These are phyloP conservation scores for Castanea mollissima DNA, from an alignment of 306 rosid species.

Conservation along the genomic window DNA sequence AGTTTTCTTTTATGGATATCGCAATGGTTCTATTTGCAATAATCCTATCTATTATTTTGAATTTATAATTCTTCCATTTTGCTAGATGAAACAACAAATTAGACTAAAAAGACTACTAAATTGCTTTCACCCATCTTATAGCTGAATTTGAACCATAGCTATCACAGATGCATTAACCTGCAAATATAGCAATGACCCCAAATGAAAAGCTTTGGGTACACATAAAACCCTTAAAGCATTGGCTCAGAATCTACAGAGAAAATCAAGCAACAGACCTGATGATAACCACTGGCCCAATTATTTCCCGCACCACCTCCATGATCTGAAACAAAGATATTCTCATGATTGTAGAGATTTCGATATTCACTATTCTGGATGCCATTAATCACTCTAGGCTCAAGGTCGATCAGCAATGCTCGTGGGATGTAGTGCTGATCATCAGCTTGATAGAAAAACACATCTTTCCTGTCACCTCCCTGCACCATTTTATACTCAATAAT, in stretches of 20 bases:
- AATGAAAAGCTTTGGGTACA: neutral
- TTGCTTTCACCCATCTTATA: neutral
- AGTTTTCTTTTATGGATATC: too few relatives aligned
- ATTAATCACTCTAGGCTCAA: conserved; percentile 95
- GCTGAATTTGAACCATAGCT: neutral
- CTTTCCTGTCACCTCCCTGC: conserved; percentile 97
- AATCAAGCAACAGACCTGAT: conserved; percentile 61
- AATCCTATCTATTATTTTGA: too few relatives aligned
- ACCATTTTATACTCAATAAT: conserved; percentile 28
- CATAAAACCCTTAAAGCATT: neutral
- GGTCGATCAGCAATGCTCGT: conserved; percentile 81
- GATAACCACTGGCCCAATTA: conserved; percentile 97
- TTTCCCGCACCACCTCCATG: conserved; percentile 99
- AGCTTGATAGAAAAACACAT: conserved; percentile 96
- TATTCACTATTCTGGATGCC: conserved; percentile 96
- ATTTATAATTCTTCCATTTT: too few relatives aligned
- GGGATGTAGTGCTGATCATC: conserved; percentile 99
- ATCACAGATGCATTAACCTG: neutral
- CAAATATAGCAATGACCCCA: neutral
- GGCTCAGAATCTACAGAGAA: neutral
- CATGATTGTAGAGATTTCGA: conserved; percentile 92
- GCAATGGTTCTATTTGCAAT: too few relatives aligned
- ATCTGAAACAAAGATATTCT: conserved; percentile 84
- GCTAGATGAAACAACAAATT: too few relatives aligned
- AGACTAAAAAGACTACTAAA: too few relatives aligned